Conservation (phyloP, 2,329 filamentous ascomycete genomes). For the Westerdykella aurantiaca region DNA sequence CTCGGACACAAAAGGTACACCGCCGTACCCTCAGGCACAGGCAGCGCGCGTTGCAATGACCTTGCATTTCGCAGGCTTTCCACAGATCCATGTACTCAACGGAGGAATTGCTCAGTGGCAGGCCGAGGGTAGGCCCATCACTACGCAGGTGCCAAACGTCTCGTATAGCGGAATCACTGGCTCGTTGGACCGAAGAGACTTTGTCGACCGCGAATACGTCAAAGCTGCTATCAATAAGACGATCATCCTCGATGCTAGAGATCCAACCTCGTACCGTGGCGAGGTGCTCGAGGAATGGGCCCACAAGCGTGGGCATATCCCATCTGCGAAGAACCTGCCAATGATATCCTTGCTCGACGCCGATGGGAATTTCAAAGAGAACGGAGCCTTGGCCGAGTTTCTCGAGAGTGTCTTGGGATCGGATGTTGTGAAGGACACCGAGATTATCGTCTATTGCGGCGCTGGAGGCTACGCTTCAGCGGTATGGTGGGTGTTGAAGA, state of each 20-base stretch:
- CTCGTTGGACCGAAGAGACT: neutral
- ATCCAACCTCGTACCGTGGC: neutral
- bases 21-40: neutral
- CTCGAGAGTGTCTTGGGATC: neutral
- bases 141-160: slow-evolving; percentile 63
- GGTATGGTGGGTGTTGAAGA: neutral
- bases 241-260: neutral
- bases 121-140: neutral
- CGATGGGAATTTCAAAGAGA: neutral
- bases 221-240: neutral
- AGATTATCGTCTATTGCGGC: slow-evolving; percentile 1
- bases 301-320: neutral
- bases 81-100: neutral
- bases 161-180: neutral
- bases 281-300: neutral
- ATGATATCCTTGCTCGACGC: neutral
- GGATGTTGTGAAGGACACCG: neutral
- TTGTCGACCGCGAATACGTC: neutral
- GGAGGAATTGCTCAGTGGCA: neutral
- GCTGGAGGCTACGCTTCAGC: neutral
- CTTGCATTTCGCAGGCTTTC: neutral
- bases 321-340: neutral
- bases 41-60: neutral
- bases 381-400: neutral
- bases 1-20: neutral